Conservation (phyloP, 129 eudicot genomes). For the Scalesia atractyloides region DNA sequence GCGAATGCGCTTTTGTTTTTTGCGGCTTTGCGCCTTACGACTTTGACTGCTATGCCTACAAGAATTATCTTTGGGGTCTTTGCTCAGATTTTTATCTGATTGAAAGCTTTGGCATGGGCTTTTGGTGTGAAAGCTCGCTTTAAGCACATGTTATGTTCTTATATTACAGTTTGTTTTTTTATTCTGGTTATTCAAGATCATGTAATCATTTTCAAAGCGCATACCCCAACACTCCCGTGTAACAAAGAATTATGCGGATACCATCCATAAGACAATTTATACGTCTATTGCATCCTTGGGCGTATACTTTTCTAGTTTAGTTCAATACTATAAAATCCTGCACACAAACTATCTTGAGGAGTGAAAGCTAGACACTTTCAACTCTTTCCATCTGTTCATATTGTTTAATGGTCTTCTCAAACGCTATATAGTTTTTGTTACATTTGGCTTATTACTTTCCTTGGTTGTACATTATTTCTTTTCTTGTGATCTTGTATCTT, state of each 20-base stretch:
- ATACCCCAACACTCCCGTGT: background rate
- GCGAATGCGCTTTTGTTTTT: too few relatives aligned
- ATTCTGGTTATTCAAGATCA: background rate
- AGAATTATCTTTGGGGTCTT: too few relatives aligned
- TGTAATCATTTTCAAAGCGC: background rate
- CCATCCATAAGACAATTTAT: background rate
- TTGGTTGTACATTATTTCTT: too few relatives aligned
- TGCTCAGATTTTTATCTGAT: too few relatives aligned
- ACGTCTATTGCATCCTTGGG: background rate
- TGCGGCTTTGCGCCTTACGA: too few relatives aligned
- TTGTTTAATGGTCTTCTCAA: background rate
- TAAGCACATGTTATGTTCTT: background rate
- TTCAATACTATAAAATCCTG: background rate
- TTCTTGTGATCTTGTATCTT: too few relatives aligned
- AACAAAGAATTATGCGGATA: background rate
- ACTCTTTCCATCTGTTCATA: conserved; percentile 5
- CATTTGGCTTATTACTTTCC: too few relatives aligned
- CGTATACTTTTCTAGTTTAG: background rate
- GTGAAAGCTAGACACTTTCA: background rate
- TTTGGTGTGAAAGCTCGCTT: background rate
- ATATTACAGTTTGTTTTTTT: too few relatives aligned
- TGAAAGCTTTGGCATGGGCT: background rate
- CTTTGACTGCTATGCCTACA: too few relatives aligned
- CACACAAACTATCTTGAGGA: background rate
- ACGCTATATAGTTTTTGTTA: background rate